A percentile compares a stretch with the other conserved stretches of the same genome.
Evolutionary conservation across 2,329 filamentous ascomycete species (phyloP).

Genomic region (Botrytis squamosa): DNA sequence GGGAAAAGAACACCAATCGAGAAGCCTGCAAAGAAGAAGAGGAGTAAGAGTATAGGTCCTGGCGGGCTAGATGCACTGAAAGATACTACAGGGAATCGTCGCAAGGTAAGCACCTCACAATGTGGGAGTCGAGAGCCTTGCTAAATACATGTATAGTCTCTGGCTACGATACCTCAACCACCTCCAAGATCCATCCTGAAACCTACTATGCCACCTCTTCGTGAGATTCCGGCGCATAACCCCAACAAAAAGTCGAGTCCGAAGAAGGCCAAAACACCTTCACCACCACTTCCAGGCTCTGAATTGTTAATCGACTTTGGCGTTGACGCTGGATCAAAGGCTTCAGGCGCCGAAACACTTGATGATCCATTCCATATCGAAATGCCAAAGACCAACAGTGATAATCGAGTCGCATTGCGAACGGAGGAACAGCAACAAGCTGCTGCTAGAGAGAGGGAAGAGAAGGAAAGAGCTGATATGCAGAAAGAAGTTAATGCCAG

Average conservation of each 20-base stretch:
- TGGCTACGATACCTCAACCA: constrained; percentile 41
- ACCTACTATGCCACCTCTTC: constrained; percentile 66
- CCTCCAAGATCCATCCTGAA: constrained; percentile 74
- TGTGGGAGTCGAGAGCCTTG: constrained; percentile 1
- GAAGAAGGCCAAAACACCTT: constrained; percentile 35
- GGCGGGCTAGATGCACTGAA: constrained; percentile 83
- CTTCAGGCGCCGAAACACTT: constrained; percentile 43
- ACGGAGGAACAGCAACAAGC: constrained; percentile 71
- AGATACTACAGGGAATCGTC: constrained; percentile 70
- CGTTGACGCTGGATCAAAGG: constrained; percentile 27
- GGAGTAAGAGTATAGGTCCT: constrained; percentile 94
- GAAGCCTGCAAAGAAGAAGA: constrained; percentile 59
- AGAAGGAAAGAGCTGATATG: constrained; percentile 58
- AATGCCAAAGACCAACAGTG: constrained; percentile 40
- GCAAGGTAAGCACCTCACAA: constrained; percentile 61
- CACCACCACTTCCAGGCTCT: constrained; percentile 22
- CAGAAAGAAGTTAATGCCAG: constrained; percentile 67
- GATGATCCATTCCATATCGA: constrained; percentile 48
- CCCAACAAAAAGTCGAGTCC: constrained; percentile 35
- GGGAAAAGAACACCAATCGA: constrained; percentile 31
- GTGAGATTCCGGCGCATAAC: constrained; percentile 60
- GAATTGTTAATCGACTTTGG: constrained; percentile 37
- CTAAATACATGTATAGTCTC: constrained; percentile 31
- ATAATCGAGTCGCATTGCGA: constrained; percentile 60
- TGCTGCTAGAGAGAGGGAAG: constrained; percentile 67